These are phyloP conservation scores for Gossypium schwendimanii DNA, from an alignment of 441 rosid genomes.

Conservation along the genomic window DNA sequence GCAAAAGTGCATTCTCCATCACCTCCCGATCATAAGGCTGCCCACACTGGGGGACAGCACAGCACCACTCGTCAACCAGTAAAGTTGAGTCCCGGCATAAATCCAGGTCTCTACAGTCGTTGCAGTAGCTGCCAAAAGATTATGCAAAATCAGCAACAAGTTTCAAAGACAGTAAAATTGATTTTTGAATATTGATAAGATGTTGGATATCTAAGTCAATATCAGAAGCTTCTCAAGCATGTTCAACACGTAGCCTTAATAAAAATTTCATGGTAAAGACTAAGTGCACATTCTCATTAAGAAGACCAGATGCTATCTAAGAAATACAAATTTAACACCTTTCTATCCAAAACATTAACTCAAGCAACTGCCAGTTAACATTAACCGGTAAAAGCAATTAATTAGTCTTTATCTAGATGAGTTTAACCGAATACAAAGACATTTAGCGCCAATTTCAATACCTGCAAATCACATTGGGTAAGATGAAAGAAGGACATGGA, in stretches of 20 bases:
- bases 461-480: conserved; percentile 93
- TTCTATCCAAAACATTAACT: not conserved
- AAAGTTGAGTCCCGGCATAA: conserved; percentile 65
- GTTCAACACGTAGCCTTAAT: not conserved
- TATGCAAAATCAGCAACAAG: conserved; percentile 10
- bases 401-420: not conserved
- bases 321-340: not conserved
- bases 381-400: not conserved
- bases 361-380: not conserved
- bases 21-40: conserved; percentile 71
- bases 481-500: conserved; percentile 64
- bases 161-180: not conserved
- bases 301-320: not conserved
- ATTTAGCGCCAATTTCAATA: conserved; percentile 18
- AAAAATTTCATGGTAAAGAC: not conserved
- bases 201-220: not conserved
- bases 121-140: conserved; percentile 68
- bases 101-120: conserved; percentile 89
- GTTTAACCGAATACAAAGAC: not conserved
- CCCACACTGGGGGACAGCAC: conserved; percentile 77
- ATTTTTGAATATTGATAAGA: not conserved
- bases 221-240: not conserved
- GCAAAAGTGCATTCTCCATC: conserved; percentile 83
- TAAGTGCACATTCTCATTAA: not conserved
- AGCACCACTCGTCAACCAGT: conserved; percentile 75